A percentile compares a stretch with the other conserved stretches of the same genome.
Conservation (phyloP, 1,139 yeast genomes). For the Saccharomyces hybrid region DNA sequence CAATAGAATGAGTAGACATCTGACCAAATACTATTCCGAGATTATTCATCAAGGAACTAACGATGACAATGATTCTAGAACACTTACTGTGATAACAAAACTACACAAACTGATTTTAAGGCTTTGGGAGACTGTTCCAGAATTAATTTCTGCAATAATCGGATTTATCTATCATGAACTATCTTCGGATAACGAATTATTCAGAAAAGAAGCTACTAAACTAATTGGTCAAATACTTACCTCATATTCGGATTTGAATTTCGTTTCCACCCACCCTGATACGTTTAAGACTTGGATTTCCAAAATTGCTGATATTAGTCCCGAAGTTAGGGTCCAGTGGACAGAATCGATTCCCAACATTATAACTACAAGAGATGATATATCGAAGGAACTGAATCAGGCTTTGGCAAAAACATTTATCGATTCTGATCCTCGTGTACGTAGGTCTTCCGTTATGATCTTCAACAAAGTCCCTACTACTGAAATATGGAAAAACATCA, state of each 20-base stretch:
- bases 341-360: constrained; percentile 46
- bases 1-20: constrained; percentile 68
- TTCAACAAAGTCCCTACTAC: constrained; percentile 38
- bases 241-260: constrained; percentile 44
- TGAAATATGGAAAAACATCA: constrained; percentile 39
- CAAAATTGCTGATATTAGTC: constrained; percentile 62
- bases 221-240: constrained; percentile 65
- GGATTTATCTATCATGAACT: constrained; percentile 78
- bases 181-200: constrained; percentile 57
- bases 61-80: constrained; percentile 22
- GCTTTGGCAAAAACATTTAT: constrained; percentile 63
- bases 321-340: constrained; percentile 65
- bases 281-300: constrained; percentile 70
- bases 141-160: constrained; percentile 61
- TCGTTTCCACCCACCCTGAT: constrained; percentile 50
- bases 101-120: constrained; percentile 59
- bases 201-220: constrained; percentile 63
- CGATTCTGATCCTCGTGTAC: constrained; percentile 69
- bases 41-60: constrained; percentile 47
- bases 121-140: constrained; percentile 76
- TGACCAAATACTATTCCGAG: constrained; percentile 78
- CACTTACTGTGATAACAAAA: constrained; percentile 42
- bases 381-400: constrained; percentile 43
- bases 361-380: constrained; percentile 43
- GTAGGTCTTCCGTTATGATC: constrained; percentile 52